Evolutionary conservation across 164 flowering plant species (phyloP).

Genomic region (Macadamia integrifolia): DNA sequence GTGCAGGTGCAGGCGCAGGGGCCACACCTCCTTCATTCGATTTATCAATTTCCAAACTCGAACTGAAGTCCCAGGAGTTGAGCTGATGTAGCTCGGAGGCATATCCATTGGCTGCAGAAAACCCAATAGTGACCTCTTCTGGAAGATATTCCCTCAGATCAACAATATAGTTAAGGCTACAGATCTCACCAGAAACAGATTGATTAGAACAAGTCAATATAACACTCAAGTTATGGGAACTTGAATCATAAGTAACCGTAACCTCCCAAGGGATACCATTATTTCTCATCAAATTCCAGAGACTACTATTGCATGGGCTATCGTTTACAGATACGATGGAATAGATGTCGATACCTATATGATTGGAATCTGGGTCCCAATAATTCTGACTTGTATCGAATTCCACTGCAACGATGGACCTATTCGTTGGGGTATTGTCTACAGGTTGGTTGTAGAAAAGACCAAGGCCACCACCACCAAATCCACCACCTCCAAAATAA

Average conservation of each 20-base stretch:
- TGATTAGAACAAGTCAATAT: conserved; percentile 14
- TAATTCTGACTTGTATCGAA: conserved; percentile 18
- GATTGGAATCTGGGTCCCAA: conserved; percentile 23
- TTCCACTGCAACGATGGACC: conserved; percentile 12
- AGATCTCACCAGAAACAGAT: conserved; percentile 11
- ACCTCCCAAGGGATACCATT: conserved; percentile 16
- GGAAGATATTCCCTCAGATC: conserved; percentile 34
- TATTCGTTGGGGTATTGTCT: neutral
- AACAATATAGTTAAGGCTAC: conserved; percentile 30
- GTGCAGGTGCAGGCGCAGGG: no score
- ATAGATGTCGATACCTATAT: conserved; percentile 27
- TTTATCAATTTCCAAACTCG: neutral
- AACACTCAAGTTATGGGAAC: conserved; percentile 21
- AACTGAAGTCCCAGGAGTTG: conserved; percentile 29
- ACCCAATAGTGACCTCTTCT: conserved; percentile 31
- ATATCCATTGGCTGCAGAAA: conserved; percentile 19
- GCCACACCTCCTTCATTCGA: no score
- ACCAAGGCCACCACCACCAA: conserved; percentile 6
- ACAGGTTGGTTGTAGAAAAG: conserved; percentile 13
- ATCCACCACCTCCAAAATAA: no score
- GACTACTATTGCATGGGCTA: conserved; percentile 18
- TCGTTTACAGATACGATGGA: conserved; percentile 14
- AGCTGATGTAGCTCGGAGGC: conserved; percentile 13
- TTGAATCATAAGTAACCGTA: conserved; percentile 18
- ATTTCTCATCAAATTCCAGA: neutral